A percentile compares a stretch with the other conserved stretches of the same genome.
Evolutionary conservation across 2,329 filamentous ascomycete species (phyloP).

Genomic region (Ophiostoma triangulosporum): DNA sequence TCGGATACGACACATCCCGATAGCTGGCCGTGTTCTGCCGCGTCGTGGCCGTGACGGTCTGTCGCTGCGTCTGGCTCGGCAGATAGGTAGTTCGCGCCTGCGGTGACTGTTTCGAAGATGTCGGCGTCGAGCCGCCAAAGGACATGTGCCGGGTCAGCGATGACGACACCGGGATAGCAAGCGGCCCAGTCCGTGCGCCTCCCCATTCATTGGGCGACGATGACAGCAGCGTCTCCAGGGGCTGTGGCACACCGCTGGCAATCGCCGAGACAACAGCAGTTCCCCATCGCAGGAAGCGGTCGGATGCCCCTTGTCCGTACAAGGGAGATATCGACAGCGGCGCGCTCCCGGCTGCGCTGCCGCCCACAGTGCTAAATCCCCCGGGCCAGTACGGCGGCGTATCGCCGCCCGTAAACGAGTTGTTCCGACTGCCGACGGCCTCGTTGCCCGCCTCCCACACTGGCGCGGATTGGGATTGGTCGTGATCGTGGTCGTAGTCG

Average conservation of each 20-base stretch:
- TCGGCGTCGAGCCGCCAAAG: slow-evolving; percentile 1
- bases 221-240: slow-evolving; percentile 26
- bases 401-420: slow-evolving; percentile 48
- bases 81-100: slow-evolving; percentile 1
- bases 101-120: slow-evolving; percentile 8
- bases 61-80: not conserved
- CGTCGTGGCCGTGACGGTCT: not conserved
- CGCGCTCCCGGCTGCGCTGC: slow-evolving; percentile 15
- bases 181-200: not conserved
- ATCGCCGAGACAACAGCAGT: slow-evolving; percentile 44
- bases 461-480: slow-evolving; percentile 38
- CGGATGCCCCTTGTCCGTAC: slow-evolving; percentile 28
- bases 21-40: slow-evolving; percentile 4
- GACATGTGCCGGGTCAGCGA: slow-evolving; percentile 5
- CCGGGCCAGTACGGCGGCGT: slow-evolving; percentile 39
- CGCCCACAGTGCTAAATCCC: not conserved
- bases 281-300: slow-evolving; percentile 35
- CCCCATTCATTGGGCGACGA: slow-evolving; percentile 26
- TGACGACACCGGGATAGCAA: not conserved
- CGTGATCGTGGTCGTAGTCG: slow-evolving; percentile 35
- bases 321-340: slow-evolving; percentile 28
- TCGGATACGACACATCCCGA: slow-evolving; percentile 11
- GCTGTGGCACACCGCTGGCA: slow-evolving; percentile 38
- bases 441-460: slow-evolving; percentile 27
- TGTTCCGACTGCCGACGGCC: slow-evolving; percentile 13